A percentile compares a stretch with the other conserved stretches of the same genome.
These are phyloP conservation scores for Tolypocladium sp. DNA, from an alignment of 2,329 filamentous ascomycete genomes.

Conservation along the genomic window DNA sequence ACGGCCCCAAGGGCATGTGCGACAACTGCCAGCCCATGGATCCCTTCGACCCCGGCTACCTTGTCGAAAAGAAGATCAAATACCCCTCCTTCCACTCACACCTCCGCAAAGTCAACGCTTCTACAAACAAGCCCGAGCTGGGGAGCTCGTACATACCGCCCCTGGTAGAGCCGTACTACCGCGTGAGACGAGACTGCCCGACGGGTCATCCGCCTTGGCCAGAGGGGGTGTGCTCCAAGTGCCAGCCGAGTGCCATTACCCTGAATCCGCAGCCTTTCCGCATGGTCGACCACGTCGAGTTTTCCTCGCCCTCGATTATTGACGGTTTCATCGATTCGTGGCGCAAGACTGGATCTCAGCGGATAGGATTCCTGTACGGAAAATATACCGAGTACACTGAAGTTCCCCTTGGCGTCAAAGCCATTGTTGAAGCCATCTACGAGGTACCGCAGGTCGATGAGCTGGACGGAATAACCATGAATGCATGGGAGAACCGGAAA, in stretches of 20 bases:
- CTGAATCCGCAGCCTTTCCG: slow-evolving; percentile 88
- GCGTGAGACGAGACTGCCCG: slow-evolving; percentile 81
- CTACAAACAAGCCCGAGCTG: slow-evolving; percentile 91
- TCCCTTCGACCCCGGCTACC: slow-evolving; percentile 81
- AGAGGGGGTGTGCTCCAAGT: slow-evolving; percentile 95
- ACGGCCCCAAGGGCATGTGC: slow-evolving; percentile 97
- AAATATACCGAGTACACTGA: slow-evolving; percentile 84
- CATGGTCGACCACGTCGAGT: slow-evolving; percentile 98
- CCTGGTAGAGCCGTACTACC: slow-evolving; percentile 83
- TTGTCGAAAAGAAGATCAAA: slow-evolving; percentile 96
- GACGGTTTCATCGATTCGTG: slow-evolving; percentile 89
- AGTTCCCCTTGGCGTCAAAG: slow-evolving; percentile 89
- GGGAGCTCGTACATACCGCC: slow-evolving; percentile 95
- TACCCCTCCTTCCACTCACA: slow-evolving; percentile 95
- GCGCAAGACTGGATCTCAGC: slow-evolving; percentile 75
- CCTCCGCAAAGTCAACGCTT: slow-evolving; percentile 87
- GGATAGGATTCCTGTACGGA: slow-evolving; percentile 85
- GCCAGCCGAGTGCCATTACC: slow-evolving; percentile 93
- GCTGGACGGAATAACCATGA: slow-evolving; percentile 75
- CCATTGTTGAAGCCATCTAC: slow-evolving; percentile 93
- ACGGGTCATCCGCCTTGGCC: slow-evolving; percentile 91
- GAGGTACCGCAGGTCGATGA: slow-evolving; percentile 90
- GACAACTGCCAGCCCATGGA: slow-evolving; percentile 98
- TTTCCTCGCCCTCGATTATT: slow-evolving; percentile 74
- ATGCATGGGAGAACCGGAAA: slow-evolving; percentile 76